These are phyloP conservation scores for Hydnum rufescens DNA, from an alignment of 768 basidiomycete species.

Conservation along the genomic window DNA sequence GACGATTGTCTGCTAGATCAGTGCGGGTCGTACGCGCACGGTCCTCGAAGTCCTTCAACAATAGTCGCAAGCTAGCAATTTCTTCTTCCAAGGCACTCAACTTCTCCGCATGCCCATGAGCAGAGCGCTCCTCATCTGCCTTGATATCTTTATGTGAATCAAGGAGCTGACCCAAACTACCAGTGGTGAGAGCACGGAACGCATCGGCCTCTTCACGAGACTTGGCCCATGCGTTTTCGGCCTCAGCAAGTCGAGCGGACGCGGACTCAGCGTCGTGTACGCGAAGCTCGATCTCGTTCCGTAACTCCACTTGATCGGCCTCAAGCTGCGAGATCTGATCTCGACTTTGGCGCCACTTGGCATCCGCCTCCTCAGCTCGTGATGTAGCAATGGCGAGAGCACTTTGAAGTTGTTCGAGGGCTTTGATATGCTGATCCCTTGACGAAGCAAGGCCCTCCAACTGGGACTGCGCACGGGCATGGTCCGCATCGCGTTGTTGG, in stretches of 20 bases:
- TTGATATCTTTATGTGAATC: constrained; percentile 74
- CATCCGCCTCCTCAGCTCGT: constrained; percentile 62
- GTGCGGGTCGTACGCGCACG: constrained; percentile 36
- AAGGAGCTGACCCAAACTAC: constrained; percentile 65
- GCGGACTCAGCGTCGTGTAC: constrained; percentile 54
- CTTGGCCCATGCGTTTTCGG: constrained; percentile 81
- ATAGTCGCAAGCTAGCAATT: constrained; percentile 47
- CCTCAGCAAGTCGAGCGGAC: constrained; percentile 45
- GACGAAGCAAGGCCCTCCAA: constrained; percentile 50
- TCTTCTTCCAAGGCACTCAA: constrained; percentile 64
- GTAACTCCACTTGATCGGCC: constrained; percentile 54
- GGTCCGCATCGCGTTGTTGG: constrained; percentile 67
- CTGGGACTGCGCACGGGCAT: constrained; percentile 38
- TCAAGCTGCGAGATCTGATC: constrained; percentile 54
- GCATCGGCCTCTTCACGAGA: constrained; percentile 87
- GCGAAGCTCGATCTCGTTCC: constrained; percentile 61
- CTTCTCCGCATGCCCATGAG: constrained; percentile 65
- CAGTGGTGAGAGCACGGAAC: constrained; percentile 69
- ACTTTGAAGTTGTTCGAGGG: constrained; percentile 65
- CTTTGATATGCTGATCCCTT: constrained; percentile 68
- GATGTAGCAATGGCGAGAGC: constrained; percentile 59
- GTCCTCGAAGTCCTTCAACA: constrained; percentile 41
- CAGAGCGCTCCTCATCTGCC: constrained; percentile 60
- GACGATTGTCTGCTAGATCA: constrained; percentile 48
- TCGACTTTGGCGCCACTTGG: constrained; percentile 46